These are phyloP conservation scores for Sclerospora graminicola DNA, from an alignment of 352 stramenopile species.

Conservation along the genomic window DNA sequence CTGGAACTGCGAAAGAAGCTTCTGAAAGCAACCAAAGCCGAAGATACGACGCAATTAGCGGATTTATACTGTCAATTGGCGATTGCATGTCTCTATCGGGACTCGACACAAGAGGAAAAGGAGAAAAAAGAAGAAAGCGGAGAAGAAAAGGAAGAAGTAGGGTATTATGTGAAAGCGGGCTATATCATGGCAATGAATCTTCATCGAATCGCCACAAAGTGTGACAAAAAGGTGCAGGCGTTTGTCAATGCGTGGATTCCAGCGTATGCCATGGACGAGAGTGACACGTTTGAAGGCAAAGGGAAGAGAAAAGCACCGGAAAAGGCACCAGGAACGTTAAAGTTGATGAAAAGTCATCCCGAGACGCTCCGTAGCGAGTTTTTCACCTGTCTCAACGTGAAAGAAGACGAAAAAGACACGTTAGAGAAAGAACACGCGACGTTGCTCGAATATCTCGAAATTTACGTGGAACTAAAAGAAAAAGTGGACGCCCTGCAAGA, in stretches of 20 bases:
- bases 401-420: conserved; percentile 10
- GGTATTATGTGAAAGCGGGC: conserved; percentile 75
- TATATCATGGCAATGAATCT: conserved; percentile 78
- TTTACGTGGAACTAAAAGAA: conserved; percentile 80
- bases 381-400: conserved; percentile 31
- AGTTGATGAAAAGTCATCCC: conserved; percentile 26
- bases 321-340: neutral
- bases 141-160: conserved; percentile 36
- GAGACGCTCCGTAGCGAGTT: conserved; percentile 52
- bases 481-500: conserved; percentile 77
- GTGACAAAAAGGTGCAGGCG: conserved; percentile 26
- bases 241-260: conserved; percentile 52
- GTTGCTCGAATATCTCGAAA: conserved; percentile 75
- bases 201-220: conserved; percentile 38
- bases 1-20: conserved; percentile 63
- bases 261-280: conserved; percentile 26
- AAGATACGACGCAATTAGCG: conserved; percentile 68
- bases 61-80: conserved; percentile 78
- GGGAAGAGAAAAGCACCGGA: conserved; percentile 49
- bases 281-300: conserved; percentile 34
- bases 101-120: conserved; percentile 22
- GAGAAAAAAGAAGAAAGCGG: conserved; percentile 16
- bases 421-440: conserved; percentile 26
- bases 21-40: conserved; percentile 43
- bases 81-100: conserved; percentile 80